These are phyloP conservation scores for Fusarium sp. DNA, from an alignment of 2,329 filamentous ascomycete genomes.

Conservation along the genomic window DNA sequence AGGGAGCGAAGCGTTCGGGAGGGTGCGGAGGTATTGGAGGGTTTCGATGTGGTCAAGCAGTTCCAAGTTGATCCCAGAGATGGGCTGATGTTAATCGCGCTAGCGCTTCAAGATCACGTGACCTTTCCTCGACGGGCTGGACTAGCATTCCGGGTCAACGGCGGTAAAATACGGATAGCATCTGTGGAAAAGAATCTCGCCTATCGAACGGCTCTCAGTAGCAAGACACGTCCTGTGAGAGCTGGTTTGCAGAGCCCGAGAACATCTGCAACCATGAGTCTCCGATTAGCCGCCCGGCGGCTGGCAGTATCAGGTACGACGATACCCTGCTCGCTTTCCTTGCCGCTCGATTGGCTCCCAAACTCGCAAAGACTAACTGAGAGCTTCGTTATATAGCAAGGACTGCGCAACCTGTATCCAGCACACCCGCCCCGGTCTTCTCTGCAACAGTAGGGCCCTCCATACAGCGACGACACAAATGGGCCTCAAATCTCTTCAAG, in stretches of 20 bases:
- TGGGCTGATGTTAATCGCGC: conserved; percentile 55
- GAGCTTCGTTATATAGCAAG: conserved; percentile 39
- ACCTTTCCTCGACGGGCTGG: conserved; percentile 10
- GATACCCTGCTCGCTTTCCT: conserved; percentile 6
- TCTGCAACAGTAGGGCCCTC: conserved; percentile 34
- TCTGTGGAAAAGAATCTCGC: conserved; percentile 48
- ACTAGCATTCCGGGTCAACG: conserved; percentile 46
- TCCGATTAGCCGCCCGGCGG: conserved; percentile 73
- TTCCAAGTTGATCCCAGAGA: conserved; percentile 48
- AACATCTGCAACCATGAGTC: conserved; percentile 67
- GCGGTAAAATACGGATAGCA: conserved; percentile 26
- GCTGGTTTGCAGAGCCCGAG: conserved; percentile 38
- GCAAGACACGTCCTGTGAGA: conserved; percentile 36
- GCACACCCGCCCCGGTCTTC: conserved; percentile 35
- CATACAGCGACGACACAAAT: conserved; percentile 58
- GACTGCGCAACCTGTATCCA: conserved; percentile 38
- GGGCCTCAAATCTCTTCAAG: conserved; percentile 58
- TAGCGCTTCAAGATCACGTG: conserved; percentile 48
- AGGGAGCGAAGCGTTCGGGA: conserved; percentile 42
- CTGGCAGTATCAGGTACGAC: conserved; percentile 70
- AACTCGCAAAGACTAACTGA: conserved; percentile 31
- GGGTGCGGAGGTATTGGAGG: conserved; percentile 33
- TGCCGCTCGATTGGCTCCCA: conserved; percentile 36
- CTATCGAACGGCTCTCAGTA: conserved; percentile 22
- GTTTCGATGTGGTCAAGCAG: conserved; percentile 47